phyloP scores from a whole-genome alignment of 352 stramenopile genomes.

The Pythium sp. region DNA sequence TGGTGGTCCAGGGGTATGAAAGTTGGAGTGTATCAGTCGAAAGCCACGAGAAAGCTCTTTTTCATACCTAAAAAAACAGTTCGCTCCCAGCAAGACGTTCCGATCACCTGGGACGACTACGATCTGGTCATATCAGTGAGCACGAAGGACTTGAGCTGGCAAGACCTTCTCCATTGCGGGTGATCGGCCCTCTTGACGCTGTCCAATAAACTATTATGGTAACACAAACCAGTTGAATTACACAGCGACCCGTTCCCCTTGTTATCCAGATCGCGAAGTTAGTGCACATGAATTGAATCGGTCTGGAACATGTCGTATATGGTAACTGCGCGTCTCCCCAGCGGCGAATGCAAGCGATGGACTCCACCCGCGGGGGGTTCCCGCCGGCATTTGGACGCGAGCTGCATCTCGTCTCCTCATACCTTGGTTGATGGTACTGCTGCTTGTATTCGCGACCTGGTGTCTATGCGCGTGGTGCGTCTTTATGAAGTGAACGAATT shows the following conservation, averaged over 20 bases:
- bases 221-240: neutral
- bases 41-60: neutral
- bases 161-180: slow-evolving; percentile 4
- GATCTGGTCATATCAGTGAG: neutral
- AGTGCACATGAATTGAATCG: neutral
- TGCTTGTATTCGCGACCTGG: neutral
- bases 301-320: neutral
- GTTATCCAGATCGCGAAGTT: neutral
- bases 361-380: neutral
- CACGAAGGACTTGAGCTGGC: neutral
- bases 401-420: neutral
- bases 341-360: neutral
- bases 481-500: neutral
- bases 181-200: neutral
- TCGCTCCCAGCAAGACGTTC: neutral
- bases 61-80: neutral
- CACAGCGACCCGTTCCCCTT: neutral
- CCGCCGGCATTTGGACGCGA: too few species aligned
- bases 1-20: neutral
- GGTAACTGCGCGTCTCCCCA: neutral
- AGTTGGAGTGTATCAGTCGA: slow-evolving; percentile 7
- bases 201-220: neutral
- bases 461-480: neutral
- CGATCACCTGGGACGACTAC: neutral
- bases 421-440: neutral